phyloP scores from a whole-genome alignment of 2,329 filamentous ascomycete genomes.

The Cytospora mali region DNA sequence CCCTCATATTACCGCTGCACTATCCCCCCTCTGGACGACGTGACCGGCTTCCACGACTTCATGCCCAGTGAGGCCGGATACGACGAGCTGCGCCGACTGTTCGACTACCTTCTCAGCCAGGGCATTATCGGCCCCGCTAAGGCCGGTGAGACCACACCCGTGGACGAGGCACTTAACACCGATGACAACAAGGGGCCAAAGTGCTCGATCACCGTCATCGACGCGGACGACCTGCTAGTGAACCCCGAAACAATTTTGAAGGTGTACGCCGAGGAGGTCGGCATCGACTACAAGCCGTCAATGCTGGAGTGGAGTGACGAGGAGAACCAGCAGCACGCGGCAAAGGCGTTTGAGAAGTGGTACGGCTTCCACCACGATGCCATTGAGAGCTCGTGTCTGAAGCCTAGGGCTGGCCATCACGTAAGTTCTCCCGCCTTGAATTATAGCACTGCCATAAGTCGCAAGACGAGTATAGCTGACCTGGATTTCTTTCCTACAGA shows the following conservation, averaged over 20 bases:
- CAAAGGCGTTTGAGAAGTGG: constrained; percentile 90
- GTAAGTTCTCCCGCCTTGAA: constrained; percentile 45
- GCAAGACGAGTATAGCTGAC: background rate
- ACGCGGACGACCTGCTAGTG: constrained; percentile 93
- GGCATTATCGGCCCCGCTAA: constrained; percentile 71
- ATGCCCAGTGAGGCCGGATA: constrained; percentile 89
- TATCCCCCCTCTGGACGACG: constrained; percentile 77
- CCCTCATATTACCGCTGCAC: constrained; percentile 96
- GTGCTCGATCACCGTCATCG: constrained; percentile 73
- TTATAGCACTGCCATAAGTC: background rate
- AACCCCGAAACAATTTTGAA: constrained; percentile 75
- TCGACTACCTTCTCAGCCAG: constrained; percentile 76
- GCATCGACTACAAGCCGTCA: constrained; percentile 70
- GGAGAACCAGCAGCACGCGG: constrained; percentile 69
- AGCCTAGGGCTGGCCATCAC: constrained; percentile 66
- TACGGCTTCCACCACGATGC: constrained; percentile 96
- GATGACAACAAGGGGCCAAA: constrained; percentile 15
- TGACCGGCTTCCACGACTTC: constrained; percentile 87
- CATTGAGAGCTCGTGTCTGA: constrained; percentile 77
- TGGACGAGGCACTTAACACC: constrained; percentile 33
- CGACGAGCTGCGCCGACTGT: constrained; percentile 79
- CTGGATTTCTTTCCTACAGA: constrained; percentile 45
- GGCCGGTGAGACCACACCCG: constrained; percentile 44
- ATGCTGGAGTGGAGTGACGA: constrained; percentile 88
- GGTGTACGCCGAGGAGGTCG: constrained; percentile 80